Percentiles rank a stretch among this genome's conserved stretches.
Conservation (phyloP, 192 early-diverging fungal genomes). For the Allomyces macrogynus region DNA sequence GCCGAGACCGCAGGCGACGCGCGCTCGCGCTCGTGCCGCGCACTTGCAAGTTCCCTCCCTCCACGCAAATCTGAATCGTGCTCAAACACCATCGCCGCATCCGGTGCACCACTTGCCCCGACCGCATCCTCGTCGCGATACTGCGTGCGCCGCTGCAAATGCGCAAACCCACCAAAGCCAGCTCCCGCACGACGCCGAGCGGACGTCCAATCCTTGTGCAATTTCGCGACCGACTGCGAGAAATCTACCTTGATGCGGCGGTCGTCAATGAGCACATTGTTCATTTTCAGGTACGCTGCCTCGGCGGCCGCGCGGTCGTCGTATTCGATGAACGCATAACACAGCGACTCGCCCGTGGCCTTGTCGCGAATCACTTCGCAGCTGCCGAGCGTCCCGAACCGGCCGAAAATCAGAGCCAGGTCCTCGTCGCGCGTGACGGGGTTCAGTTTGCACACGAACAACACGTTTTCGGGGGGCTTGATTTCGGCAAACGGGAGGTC, state of each 20-base stretch:
- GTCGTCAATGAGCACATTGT: conserved; percentile 89
- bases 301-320: conserved; percentile 67
- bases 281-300: conserved; percentile 91
- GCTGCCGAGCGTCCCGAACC: conserved; percentile 71
- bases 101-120: conserved; percentile 18
- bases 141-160: conserved; percentile 24
- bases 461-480: conserved; percentile 85
- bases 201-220: conserved; percentile 59
- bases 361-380: conserved; percentile 82
- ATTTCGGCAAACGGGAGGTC: conserved; percentile 93
- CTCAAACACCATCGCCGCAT: not conserved
- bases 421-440: conserved; percentile 76
- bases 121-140: conserved; percentile 33
- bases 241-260: conserved; percentile 93
- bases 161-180: conserved; percentile 22
- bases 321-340: conserved; percentile 95
- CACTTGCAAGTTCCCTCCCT: not conserved
- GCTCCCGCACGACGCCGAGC: conserved; percentile 15
- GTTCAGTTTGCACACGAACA: conserved; percentile 92
- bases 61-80: not conserved
- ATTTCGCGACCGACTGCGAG: conserved; percentile 77
- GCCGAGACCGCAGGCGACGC: not conserved
- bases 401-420: conserved; percentile 73
- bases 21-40: not conserved
- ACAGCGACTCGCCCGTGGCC: conserved; percentile 58